Evolutionary conservation across 2,329 filamentous ascomycete species (phyloP), one percentile per base, ranked within the genome.

Genomic region (Rhynchosporium graminicola): DNA sequence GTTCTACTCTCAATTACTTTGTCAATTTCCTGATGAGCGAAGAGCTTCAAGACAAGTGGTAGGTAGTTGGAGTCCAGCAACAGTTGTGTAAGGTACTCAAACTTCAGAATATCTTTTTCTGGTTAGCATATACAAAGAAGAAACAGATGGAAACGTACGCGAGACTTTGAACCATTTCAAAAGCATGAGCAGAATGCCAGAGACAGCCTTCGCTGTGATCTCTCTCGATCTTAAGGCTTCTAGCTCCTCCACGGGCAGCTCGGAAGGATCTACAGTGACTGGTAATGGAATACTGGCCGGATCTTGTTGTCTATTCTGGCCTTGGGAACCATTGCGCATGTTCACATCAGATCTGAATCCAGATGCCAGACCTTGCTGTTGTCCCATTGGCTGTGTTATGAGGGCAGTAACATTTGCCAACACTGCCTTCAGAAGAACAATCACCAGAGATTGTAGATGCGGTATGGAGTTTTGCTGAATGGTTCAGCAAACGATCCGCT

Each of bases 121-220:
- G 64, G 68, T 68, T 61, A 75, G 69, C 46, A 59, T 36, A 8
- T 38, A 26, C 9, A 29, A 6, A 46, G n/a, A 33, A 20, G 31
- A 48, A 4, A n/a, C 31, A 33, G 20, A 8, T 47, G 15, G 3
- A 42, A 9, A 60, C 91, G 80, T 80, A 96, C 92, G 95, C 62
- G 92, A 97, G 59, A 96, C 80, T 75, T 97, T 96, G 71, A 98
- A 89, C 95, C 95, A 99, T 76, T 98, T 99, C 64, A 98, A 75
- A 50, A 98, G 77, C n/a, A 97, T 80, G 33, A 99, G 79, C 33
- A 99, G 78, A 60, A 92, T 89, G 0, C 90, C 93, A n/a, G 92
- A 95, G 28, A 97, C 88, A 0, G 94, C 94, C 76, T 98, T 98
- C 31, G 89, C 87, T 12, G 89, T 89, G 57, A 99, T 93, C 75